A percentile compares a stretch with the other conserved stretches of the same genome.
Conservation (phyloP, 768 basidiomycete genomes). For the Cystobasidium ongulense region DNA sequence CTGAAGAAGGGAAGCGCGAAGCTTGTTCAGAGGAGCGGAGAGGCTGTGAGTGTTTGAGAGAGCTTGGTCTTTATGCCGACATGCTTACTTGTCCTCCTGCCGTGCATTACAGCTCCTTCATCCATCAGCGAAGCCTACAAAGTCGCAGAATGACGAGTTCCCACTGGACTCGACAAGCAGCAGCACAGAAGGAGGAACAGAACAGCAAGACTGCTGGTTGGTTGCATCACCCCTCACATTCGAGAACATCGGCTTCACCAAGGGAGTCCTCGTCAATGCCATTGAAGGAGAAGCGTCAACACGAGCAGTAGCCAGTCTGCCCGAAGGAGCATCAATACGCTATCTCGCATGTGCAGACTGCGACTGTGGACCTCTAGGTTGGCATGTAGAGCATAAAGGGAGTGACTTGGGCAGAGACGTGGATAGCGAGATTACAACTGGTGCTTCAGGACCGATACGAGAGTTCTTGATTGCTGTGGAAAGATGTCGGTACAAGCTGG, state of each 20-base stretch:
- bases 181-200: neutral
- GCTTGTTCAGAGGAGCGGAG: conserved; percentile 6
- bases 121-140: conserved; percentile 9
- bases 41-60: neutral
- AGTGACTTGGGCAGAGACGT: conserved; percentile 30
- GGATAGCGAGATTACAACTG: neutral
- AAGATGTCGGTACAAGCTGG: conserved; percentile 24
- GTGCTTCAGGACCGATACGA: neutral
- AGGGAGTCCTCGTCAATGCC: conserved; percentile 6
- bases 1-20: conserved; percentile 22
- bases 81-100: neutral
- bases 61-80: no score
- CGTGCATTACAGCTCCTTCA: neutral
- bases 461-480: conserved; percentile 28
- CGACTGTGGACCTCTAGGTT: conserved; percentile 30
- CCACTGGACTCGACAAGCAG: neutral
- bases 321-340: conserved; percentile 8
- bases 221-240: conserved; percentile 28
- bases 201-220: conserved; percentile 7
- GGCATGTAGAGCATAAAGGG: conserved; percentile 28
- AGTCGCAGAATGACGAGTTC: neutral
- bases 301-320: neutral
- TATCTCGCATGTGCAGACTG: conserved; percentile 32
- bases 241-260: conserved; percentile 32
- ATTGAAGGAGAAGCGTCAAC: neutral